A percentile compares a stretch with the other conserved stretches of the same genome.
Conservation (phyloP, 176 grass and related monocot species). For the Metroxylon sagu region DNA sequence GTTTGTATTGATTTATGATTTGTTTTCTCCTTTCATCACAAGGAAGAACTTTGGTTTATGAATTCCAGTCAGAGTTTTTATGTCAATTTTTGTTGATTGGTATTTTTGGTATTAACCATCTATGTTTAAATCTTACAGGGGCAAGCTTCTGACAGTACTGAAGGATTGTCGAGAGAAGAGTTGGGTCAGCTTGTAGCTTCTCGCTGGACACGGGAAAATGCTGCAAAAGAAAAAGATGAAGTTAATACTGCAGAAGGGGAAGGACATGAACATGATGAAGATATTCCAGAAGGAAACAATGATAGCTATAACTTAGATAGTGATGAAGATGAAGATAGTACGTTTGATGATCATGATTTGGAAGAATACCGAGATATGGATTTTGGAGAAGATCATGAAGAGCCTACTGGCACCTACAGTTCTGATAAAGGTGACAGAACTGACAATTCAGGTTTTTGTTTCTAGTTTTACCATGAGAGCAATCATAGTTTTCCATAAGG, state of each 20-base stretch:
- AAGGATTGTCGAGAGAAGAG: constrained; percentile 82
- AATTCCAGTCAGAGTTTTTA: too few species aligned
- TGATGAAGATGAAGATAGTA: constrained; percentile 34
- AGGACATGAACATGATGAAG: constrained; percentile 25
- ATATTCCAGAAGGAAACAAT: constrained; percentile 45
- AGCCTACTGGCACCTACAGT: constrained; percentile 33
- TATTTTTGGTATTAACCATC: too few species aligned
- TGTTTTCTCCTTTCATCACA: too few species aligned
- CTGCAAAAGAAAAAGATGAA: constrained; percentile 30
- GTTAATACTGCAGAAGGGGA: constrained; percentile 31
- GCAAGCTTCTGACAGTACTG: constrained; percentile 32
- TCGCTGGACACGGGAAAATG: constrained; percentile 69
- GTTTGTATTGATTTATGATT: not conserved
- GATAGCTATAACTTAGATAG: constrained; percentile 45
- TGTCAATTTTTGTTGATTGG: too few species aligned
- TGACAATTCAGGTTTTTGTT: constrained; percentile 54
- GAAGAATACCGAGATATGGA: constrained; percentile 48
- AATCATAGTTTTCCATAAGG: too few species aligned
- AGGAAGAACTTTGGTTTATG: too few species aligned
- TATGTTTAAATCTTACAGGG: constrained; percentile 40
- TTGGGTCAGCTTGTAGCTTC: constrained; percentile 87
- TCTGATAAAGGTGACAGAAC: constrained; percentile 55
- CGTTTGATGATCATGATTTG: constrained; percentile 26
- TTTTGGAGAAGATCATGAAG: constrained; percentile 50
- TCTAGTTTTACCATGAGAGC: not conserved